A percentile compares a stretch with the other conserved stretches of the same genome.
phyloP scores from a whole-genome alignment of 2,329 filamentous ascomycete species.

The Pyricularia sp. region DNA sequence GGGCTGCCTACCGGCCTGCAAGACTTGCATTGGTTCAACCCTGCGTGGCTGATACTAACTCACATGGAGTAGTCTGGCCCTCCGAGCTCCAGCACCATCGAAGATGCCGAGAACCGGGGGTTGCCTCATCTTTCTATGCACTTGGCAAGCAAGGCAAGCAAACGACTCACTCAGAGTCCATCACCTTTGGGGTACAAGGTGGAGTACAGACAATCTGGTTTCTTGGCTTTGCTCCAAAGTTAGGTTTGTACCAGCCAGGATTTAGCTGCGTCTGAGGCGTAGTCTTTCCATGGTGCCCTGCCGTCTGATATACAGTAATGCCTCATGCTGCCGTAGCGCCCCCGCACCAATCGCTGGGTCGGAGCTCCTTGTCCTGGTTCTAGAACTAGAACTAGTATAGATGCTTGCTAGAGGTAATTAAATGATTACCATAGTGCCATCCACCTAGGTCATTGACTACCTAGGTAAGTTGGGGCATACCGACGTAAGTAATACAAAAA shows the following conservation, averaged over 20 bases:
- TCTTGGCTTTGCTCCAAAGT: not conserved
- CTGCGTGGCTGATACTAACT: not conserved
- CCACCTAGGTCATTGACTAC: not conserved
- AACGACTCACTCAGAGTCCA: not conserved
- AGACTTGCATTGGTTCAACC: not conserved
- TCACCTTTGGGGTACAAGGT: not conserved
- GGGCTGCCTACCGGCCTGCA: not conserved
- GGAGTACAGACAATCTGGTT: not conserved
- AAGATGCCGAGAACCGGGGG: not conserved
- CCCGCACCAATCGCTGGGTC: not conserved
- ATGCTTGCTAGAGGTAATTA: not conserved
- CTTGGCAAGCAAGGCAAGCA: not conserved
- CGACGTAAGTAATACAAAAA: not conserved
- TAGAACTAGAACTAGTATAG: too few species aligned
- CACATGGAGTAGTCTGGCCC: not conserved
- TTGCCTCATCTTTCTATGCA: not conserved
- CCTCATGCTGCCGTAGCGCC: not conserved
- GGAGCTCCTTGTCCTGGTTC: not conserved
- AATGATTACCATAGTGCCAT: not conserved
- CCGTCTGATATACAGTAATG: not conserved
- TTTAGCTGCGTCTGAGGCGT: not conserved
- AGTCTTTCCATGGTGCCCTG: not conserved
- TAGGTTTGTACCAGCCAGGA: not conserved
- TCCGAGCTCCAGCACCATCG: not conserved
- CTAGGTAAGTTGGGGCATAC: too few species aligned